Percentiles rank a stretch among this genome's conserved stretches.
Evolutionary conservation across 2,329 filamentous ascomycete species (phyloP).

Genomic region (Neofusicoccum kwambonambiense): DNA sequence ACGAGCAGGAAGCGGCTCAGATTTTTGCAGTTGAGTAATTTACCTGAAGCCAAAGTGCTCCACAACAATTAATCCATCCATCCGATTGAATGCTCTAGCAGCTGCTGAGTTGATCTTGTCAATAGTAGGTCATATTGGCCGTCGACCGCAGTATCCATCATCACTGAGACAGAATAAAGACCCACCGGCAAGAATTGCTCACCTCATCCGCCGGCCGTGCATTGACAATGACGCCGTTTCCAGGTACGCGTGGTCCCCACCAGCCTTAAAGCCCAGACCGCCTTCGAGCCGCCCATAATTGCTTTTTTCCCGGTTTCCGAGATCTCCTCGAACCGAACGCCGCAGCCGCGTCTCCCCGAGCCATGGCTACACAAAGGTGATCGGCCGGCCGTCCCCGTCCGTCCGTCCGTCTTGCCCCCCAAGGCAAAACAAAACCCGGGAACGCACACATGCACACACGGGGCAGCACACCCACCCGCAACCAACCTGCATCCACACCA

Average conservation of each 20-base stretch:
- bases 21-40: too few species aligned
- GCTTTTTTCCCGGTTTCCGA: not conserved
- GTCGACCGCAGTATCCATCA: too few species aligned
- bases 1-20: too few species aligned
- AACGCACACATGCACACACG: slow-evolving; percentile 1
- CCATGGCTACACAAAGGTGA: not conserved
- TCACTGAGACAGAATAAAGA: too few species aligned
- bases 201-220: too few species aligned
- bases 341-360: not conserved
- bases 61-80: too few species aligned
- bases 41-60: too few species aligned
- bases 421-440: not conserved
- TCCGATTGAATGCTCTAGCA: too few species aligned
- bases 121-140: too few species aligned
- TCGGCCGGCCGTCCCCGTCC: not conserved
- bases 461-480: not conserved
- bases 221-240: not conserved
- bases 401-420: not conserved
- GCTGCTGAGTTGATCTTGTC: too few species aligned
- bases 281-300: not conserved
- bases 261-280: not conserved
- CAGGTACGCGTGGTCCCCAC: not conserved
- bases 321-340: not conserved
- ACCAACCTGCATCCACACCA: not conserved
- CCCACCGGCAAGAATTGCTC: too few species aligned